Evolutionary conservation across 1,284 basidiomycete genomes (phyloP).

Genomic region (Leccinum proximum): DNA sequence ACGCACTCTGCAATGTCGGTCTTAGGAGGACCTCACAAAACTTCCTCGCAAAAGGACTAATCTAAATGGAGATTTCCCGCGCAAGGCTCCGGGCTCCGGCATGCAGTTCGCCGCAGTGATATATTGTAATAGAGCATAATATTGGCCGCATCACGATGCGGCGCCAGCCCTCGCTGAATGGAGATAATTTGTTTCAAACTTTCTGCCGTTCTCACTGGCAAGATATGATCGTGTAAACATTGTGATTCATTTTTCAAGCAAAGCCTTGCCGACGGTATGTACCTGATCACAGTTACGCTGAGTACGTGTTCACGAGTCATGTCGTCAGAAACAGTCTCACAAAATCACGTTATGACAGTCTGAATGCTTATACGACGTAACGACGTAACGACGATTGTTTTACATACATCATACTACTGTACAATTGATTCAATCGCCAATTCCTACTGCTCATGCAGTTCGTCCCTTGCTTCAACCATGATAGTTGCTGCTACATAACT

Average conservation of each 20-base stretch:
- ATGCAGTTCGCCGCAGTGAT: background rate
- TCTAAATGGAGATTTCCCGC: background rate
- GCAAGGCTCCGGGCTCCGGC: background rate
- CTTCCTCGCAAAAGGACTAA: too few relatives aligned
- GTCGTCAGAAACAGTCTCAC: too few relatives aligned
- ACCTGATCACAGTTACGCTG: too few relatives aligned
- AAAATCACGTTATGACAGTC: too few relatives aligned
- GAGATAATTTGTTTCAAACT: background rate
- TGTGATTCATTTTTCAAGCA: background rate
- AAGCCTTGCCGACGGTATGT: too few relatives aligned
- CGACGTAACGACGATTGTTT: too few relatives aligned
- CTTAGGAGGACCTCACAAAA: too few relatives aligned
- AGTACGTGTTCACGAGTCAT: too few relatives aligned
- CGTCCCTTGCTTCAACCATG: slow-evolving; percentile 16
- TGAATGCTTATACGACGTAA: too few relatives aligned
- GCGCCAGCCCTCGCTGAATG: background rate
- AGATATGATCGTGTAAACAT: background rate
- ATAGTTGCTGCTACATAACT: slow-evolving; percentile 24
- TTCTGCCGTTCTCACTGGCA: background rate
- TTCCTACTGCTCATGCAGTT: background rate
- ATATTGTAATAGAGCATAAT: background rate
- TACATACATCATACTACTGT: background rate
- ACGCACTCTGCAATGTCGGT: too few relatives aligned
- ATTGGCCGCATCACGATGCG: background rate
- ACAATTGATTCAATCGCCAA: background rate